A percentile compares a stretch with the other conserved stretches of the same genome.
These are phyloP conservation scores for Quercus ilex DNA, from an alignment of 306 rosid genomes.

Conservation along the genomic window DNA sequence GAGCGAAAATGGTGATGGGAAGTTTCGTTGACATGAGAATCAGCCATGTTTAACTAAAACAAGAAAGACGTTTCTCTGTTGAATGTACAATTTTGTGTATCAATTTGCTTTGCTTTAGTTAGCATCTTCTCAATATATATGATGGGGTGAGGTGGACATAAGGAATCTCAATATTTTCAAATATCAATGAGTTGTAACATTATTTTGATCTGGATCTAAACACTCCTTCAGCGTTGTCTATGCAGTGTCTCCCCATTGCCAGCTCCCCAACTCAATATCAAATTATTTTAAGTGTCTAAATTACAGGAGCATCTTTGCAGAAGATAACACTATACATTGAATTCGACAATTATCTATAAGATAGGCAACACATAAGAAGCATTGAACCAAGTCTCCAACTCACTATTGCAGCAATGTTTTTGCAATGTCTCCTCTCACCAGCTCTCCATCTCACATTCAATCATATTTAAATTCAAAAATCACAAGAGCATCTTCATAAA, in stretches of 20 bases:
- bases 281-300: too few relatives aligned
- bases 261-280: constrained; percentile 32
- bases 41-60: constrained; percentile 21
- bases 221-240: constrained; percentile 22
- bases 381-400: too few relatives aligned
- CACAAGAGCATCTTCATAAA: too few relatives aligned
- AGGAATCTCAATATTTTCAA: constrained; percentile 31
- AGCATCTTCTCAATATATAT: constrained; percentile 32
- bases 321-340: too few relatives aligned
- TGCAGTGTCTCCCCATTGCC: constrained; percentile 27
- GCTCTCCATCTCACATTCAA: too few relatives aligned
- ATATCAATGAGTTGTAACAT: constrained; percentile 30
- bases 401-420: too few relatives aligned
- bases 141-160: constrained; percentile 17
- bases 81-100: constrained; percentile 21
- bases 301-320: too few relatives aligned
- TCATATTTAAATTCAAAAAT: too few relatives aligned
- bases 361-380: too few relatives aligned
- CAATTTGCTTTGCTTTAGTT: constrained; percentile 12
- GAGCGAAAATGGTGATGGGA: constrained; percentile 35
- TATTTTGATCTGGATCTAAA: constrained; percentile 38
- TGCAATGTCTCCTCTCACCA: too few relatives aligned
- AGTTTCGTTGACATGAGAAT: constrained; percentile 23
- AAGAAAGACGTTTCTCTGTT: constrained; percentile 16
- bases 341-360: too few relatives aligned